Base-by-base conservation (phyloP, 495 filamentous ascomycete species). In the Stereocaulon alpinum region DNA sequence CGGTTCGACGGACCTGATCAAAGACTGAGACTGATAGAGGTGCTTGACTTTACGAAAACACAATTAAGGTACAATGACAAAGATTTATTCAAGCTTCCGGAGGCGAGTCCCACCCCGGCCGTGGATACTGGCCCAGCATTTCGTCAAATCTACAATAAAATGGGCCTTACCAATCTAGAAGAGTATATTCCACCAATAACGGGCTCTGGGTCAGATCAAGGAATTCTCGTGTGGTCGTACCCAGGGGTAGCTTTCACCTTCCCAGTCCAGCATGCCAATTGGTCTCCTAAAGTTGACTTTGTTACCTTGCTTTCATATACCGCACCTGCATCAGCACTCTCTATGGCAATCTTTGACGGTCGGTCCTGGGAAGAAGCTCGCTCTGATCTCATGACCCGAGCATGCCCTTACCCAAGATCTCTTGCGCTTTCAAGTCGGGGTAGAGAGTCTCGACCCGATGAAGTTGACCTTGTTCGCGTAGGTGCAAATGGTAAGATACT, bases 1-100 rank as follows among this genome's bases (percentile, higher is more conserved):
- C 88, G 87, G 29, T 98, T 98, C 65, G 93, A 98, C 67, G 93
- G 92, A 0, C 84, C 89, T 3, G 90, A 96, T 65, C 93, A 98
- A 72, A 81, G 91, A 44, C 76, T 98, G 17, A 86, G 93, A 1
- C 71, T 98, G 52, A 88, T 98, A 66, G 93, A 98, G 70, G 79
- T 96, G 20, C 71, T 88, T 22, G 90, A 97, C 68, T 97, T 98
- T 62, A 82, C 86, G n/a, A 92, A 90, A 68, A 87, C 81, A 40
- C 80, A 82, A 37, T 80, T 96, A 44, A 81, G 82, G 34, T 89
- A 96, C 72, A 92, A 95, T 69, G 83, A 86, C 58, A 86, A 86
- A 40, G 91, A 96, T 58, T 80, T 98, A 42, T 72, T 88, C 51
- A 89, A 89, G 61, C 77, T 79, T 0, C 68, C 73, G 24, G 79